Evolutionary conservation across 2,329 filamentous ascomycete genomes (phyloP).

Genomic region (Pezicula radicicola): DNA sequence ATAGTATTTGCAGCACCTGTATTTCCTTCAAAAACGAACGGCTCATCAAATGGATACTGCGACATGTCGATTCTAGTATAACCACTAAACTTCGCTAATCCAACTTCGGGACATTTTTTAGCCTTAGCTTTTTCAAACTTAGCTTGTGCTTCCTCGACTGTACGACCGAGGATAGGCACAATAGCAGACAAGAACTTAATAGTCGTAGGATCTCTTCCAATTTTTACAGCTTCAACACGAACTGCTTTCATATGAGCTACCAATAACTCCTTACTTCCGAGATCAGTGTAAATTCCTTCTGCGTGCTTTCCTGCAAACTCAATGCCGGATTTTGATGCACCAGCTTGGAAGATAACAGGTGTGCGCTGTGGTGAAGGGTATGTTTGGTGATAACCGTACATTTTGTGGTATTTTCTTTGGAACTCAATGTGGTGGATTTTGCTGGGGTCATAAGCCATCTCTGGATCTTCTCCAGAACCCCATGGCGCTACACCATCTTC

Average conservation of each 20-base stretch:
- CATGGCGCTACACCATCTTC: constrained; percentile 57
- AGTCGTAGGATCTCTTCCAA: constrained; percentile 50
- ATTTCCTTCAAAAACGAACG: not conserved
- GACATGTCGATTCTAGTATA: not conserved
- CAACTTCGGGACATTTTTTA: not conserved
- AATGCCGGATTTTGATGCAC: constrained; percentile 63
- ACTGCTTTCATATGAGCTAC: not conserved
- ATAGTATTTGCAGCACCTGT: not conserved
- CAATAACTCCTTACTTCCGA: not conserved
- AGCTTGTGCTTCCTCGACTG: not conserved
- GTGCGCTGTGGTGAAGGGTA: constrained; percentile 65
- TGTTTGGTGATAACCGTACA: constrained; percentile 54
- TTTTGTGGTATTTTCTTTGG: constrained; percentile 55
- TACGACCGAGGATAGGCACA: constrained; percentile 8
- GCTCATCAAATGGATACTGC: not conserved
- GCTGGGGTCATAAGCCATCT: constrained; percentile 53
- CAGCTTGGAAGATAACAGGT: constrained; percentile 66
- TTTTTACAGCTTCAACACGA: not conserved
- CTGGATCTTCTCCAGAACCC: constrained; percentile 34
- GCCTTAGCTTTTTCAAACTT: constrained; percentile 2
- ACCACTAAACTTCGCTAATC: not conserved
- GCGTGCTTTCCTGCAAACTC: constrained; percentile 54
- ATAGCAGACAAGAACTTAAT: constrained; percentile 43
- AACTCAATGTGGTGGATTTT: constrained; percentile 53
- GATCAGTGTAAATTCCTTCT: not conserved